Evolutionary conservation across 208 protist genomes (phyloP), one percentile per base, ranked within the genome.

Genomic region (Trypanosoma platydactyli): DNA sequence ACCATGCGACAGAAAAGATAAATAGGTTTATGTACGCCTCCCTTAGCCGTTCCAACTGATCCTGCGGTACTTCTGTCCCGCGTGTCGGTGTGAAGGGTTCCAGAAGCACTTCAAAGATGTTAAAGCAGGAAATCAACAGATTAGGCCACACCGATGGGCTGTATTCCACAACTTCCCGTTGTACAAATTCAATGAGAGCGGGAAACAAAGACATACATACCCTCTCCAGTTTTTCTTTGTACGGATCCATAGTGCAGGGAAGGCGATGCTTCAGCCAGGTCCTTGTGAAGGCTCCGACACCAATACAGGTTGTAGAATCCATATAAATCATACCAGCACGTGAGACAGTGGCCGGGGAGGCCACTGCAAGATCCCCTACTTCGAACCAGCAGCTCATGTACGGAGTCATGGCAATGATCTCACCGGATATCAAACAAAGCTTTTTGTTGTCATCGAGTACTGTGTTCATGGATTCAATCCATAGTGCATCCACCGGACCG

Each of bases 321-420:
- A 99, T 94, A 83, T 98, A 99, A 63, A 99, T 97, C 98, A 99
- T 99, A 64, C 98, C 98, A 20, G 97, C 98, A 46, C 98, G 90
- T 11, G 92, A 98, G 41, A 99, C 98, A 18, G 98, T 99, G 25
- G 98, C 98, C 1, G 98, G 98, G 25, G 97, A 98, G 35, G 98
- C 98, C 20, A 98, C 95, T 9, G 94, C 88, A 18, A 99, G 88
- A 73, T 99, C 96, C 73, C 98, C 92, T 22, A 98, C 94, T 74
- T 99, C 98, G 73, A 99, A 99, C 80, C 98, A 97, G 72, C 98
- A 89, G 67, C 97, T 98, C 92, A 98, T 98, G 68, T 88, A 91
- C 22, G 83, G 81, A 33, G 90, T 97, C 94, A 97, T 98, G 53
- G 91, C 75, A 66, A 98, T 97, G 77, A 98, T 98, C 68, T 98